These are phyloP conservation scores for Leccinum pellstonianum DNA, from an alignment of 768 basidiomycete genomes.

Conservation along the genomic window DNA sequence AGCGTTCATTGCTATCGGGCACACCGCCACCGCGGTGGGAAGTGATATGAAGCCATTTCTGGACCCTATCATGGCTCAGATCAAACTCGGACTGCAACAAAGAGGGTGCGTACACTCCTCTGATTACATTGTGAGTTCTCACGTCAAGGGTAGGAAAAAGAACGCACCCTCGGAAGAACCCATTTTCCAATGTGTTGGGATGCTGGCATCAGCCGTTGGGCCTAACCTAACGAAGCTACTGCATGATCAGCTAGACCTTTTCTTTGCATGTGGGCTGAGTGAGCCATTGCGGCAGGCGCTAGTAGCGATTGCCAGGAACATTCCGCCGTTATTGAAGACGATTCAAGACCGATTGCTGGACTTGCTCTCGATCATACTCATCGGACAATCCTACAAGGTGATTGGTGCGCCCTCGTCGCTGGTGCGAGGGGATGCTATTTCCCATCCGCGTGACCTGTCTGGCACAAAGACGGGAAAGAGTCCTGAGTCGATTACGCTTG, in stretches of 20 bases:
- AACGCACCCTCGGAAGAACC: constrained; percentile 92
- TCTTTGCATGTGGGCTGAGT: constrained; percentile 92
- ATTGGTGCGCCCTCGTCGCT: constrained; percentile 78
- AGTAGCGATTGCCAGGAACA: constrained; percentile 78
- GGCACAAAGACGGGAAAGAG: constrained; percentile 57
- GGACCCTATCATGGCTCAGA: constrained; percentile 84
- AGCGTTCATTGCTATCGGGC: constrained; percentile 97
- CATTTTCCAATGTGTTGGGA: constrained; percentile 96
- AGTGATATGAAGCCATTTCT: constrained; percentile 96
- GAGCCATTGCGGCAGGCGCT: constrained; percentile 86
- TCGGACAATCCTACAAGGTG: constrained; percentile 82
- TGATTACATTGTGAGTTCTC: neutral
- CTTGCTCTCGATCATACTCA: constrained; percentile 74
- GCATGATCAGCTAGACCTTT: constrained; percentile 94
- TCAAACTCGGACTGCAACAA: constrained; percentile 85
- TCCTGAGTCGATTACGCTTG: constrained; percentile 73
- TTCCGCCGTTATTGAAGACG: constrained; percentile 85
- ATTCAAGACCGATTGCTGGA: constrained; percentile 96
- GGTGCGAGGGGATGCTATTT: constrained; percentile 50
- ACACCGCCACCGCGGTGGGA: constrained; percentile 86
- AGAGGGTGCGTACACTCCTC: constrained; percentile 59
- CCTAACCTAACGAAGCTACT: constrained; percentile 93
- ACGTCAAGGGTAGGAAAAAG: constrained; percentile 55
- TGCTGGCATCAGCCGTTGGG: constrained; percentile 93
- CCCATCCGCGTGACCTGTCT: constrained; percentile 51